Evolutionary conservation across 768 basidiomycete species (phyloP), one percentile per base, ranked within the genome.

Genomic region (Xanthoconium stramineum): DNA sequence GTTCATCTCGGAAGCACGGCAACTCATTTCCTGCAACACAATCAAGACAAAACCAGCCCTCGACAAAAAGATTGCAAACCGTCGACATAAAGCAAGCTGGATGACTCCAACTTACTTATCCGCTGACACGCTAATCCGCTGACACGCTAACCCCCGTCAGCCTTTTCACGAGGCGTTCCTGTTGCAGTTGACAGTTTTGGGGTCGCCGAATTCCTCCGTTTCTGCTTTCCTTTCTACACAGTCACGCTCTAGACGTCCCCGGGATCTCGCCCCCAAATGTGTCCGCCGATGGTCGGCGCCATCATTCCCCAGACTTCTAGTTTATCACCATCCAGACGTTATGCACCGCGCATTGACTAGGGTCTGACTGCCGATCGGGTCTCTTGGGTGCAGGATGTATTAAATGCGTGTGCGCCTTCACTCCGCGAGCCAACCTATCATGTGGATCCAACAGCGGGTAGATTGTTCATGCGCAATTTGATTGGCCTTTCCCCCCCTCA

Each of bases 131-230:
- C 33, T 48, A 58, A 48, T 55, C 53, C 66, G 56, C 35, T 59
- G 52, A 62, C 64, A 54, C 15, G 49, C 64, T 15, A 37, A 20
- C 33, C 50, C 28, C 44, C 49, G 44, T 44, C 61, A 39, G 39
- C 44, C 52, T 30, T 30, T 61, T 60, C 60, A 54, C 44, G 58
- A 54, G 52, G 64, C 53, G 61, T 59, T 57, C 51, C 63, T 67
- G 61, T 62, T 39, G 46, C 48, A 42, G 13, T 13, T 71, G 69
- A 71, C 69, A 71, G 71, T 63, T 70, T 72, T 72, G 60, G 69
- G 69, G 69, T 64, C 57, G 47, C 51, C 30, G 45, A 44, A 50
- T 53, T n/a, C 20, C 55, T 47, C 56, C 62, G 55, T 57, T 54
- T 17, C 28, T 33, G 36, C 24, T n/a, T 39, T 36, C 39, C 33